Evolutionary conservation across 23 red algal species (phyloP), one percentile per base, ranked within the genome.

Genomic region (Gracilaria gracilis): DNA sequence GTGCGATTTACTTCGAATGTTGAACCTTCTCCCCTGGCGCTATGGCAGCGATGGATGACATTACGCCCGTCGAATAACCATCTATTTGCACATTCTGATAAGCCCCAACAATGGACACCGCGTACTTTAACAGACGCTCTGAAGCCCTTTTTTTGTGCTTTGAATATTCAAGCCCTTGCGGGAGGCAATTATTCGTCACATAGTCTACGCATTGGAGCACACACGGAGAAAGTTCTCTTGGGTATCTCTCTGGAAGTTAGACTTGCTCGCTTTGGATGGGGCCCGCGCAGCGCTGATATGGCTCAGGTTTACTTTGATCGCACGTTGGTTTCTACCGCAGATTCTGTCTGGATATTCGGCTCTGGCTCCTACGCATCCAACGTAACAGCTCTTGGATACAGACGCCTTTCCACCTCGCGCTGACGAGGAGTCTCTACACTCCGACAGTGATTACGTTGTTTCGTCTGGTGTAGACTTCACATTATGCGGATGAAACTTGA

Each of bases 271-370:
- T 87, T 87, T 59, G 67, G 47, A 3, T 87, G 84, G 84, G 84
- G 69, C 13, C 46, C 67, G 2, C 20, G 32, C 39, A 87, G 84
- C 31, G 11, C n/a, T 0, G 48, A 27, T 36, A 76, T 75, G 84
- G 67, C 84, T 21, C 29, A 29, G 3, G 8, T 40, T 4, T 87
- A 87, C 69, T 76, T 87, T 59, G 69, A 87, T 24, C 67, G 67
- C 6, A 87, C 84, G 2, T 55, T 87, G 2, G 33, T 32, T 0
- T 25, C 69, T 25, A 16, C 67, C 31, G 67, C 47, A 6, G 84
- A 39, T 46, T 77, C 66, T 27, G 9, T 87, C 67, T 75, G 84
- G 84, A 35, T 75, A 32, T 87, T 87, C 84, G 84, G 84, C 17
- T 55, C 16, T 55, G 51, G 16, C 19, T 17, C 19, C 14, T 20